Base-by-base conservation (phyloP, 768 basidiomycete species). In the Mycena vulgaris region DNA sequence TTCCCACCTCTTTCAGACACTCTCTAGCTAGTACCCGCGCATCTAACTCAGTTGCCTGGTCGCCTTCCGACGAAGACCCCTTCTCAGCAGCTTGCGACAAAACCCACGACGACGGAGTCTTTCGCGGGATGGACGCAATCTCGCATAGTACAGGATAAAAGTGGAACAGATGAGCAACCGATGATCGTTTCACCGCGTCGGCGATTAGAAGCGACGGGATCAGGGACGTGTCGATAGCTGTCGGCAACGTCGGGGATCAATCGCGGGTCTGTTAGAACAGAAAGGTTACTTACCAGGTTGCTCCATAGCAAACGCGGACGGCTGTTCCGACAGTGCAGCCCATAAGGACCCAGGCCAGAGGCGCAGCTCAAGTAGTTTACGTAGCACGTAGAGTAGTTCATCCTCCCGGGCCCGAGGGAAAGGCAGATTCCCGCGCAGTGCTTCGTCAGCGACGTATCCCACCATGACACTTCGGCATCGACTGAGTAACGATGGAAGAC, bases 371-470 rank as follows among this genome's bases (percentile, higher is more conserved):
- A 89, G 83, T n/a, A 98, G 82, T 70, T 95, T 94, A 47, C 89
- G 89, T 16, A 98, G 81, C 30, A 96, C 88, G 76, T 96, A 97
- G 2, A 97, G 78, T 17, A 99, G 77, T 74, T 98, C 97, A 74
- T 97, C 95, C 79, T 98, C 96, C 28, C 95, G 88, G 0, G 90
- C 89, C 63, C 96, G 89, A 48, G 95, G 90, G 80, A 98, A 97
- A 1, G 97, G 97, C 67, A 97, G 83, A 68, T 88, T 89, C 2
- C 97, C 96, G n/a, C 97, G 88, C 35, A 98, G 76, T 2, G 89
- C 87, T 72, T 93, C 92, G 75, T 98, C 97, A 0, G 94, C 95
- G 19, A 97, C 85, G 76, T 93, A 98, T 10, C 88, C 85, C 21
- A 89, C 84, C 63, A 98, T 81, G 0, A 90, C 86, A 1, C 84